phyloP scores from a whole-genome alignment of 306 rosid genomes.

The Hippophae gyantsensis region DNA sequence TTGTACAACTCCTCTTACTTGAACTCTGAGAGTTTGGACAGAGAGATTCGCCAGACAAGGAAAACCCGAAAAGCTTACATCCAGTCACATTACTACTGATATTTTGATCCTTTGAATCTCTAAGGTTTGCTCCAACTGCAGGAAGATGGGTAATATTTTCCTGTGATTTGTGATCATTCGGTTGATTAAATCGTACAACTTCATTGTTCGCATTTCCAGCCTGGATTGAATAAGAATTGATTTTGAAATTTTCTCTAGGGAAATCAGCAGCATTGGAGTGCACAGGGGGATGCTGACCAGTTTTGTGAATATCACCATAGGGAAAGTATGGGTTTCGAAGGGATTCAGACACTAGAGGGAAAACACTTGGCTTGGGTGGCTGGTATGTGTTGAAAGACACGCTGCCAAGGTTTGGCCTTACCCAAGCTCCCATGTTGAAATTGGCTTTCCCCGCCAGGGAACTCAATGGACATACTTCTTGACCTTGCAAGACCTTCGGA shows the following conservation, averaged over 20 bases:
- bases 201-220: conserved; percentile 38
- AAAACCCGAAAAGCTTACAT: conserved; percentile 77
- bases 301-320: conserved; percentile 41
- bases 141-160: conserved; percentile 38
- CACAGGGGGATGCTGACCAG: conserved; percentile 36
- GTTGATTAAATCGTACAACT: conserved; percentile 30
- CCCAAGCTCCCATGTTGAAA: conserved; percentile 55
- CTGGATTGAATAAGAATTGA: conserved; percentile 36
- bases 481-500: conserved; percentile 99
- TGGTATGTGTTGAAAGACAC: conserved; percentile 47
- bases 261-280: conserved; percentile 37
- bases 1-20: conserved; percentile 83
- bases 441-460: conserved; percentile 57
- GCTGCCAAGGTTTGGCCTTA: conserved; percentile 40
- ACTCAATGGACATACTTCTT: conserved; percentile 83
- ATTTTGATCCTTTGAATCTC: conserved; percentile 48
- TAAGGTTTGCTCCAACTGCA: conserved; percentile 30
- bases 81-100: conserved; percentile 37
- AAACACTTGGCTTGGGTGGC: conserved; percentile 41
- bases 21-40: conserved; percentile 35
- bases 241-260: conserved; percentile 38
- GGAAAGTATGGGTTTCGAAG: conserved; percentile 52
- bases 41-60: conserved; percentile 51
- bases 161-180: conserved; percentile 39
- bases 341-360: conserved; percentile 40